Percentiles rank a stretch among this genome's conserved stretches.
phyloP scores from a whole-genome alignment of 179 eudicot genomes.

The Patellifolia procumbens region DNA sequence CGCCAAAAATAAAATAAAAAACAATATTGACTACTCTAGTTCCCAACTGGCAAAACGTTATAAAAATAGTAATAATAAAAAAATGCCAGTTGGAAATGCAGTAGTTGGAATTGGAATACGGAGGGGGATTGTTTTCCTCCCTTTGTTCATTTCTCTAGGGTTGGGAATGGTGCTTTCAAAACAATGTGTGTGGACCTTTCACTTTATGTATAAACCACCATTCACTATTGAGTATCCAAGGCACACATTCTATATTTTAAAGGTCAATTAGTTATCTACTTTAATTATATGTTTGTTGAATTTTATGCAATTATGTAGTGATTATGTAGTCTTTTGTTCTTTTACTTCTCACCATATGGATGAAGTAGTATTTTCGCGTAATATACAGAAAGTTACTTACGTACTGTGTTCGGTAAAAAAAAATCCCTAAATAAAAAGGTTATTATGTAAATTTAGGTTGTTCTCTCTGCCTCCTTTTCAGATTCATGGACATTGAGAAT shows the following conservation, averaged over 20 bases:
- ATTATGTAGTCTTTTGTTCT: too few relatives aligned
- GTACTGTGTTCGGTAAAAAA: too few relatives aligned
- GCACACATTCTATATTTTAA: neutral
- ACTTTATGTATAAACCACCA: neutral
- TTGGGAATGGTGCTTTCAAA: neutral
- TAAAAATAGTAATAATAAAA: neutral
- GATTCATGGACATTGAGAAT: too few relatives aligned
- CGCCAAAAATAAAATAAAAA: constrained; percentile 10
- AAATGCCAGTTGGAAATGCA: constrained; percentile 1
- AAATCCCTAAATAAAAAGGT: too few relatives aligned
- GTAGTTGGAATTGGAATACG: neutral
- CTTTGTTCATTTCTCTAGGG: neutral
- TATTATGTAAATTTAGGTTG: too few relatives aligned
- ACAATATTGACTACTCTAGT: constrained; percentile 10
- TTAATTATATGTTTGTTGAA: neutral
- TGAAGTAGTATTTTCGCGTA: too few relatives aligned
- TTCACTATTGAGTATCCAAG: neutral
- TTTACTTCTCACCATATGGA: too few relatives aligned
- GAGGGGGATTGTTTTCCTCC: neutral
- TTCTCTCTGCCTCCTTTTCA: too few relatives aligned
- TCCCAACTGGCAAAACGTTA: constrained; percentile 11
- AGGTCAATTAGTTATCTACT: neutral
- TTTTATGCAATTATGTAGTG: too few relatives aligned
- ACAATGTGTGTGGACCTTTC: constrained; percentile 2
- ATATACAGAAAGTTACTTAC: too few relatives aligned